These are phyloP conservation scores for Cercophora scortea DNA, from an alignment of 495 filamentous ascomycete genomes.

Conservation along the genomic window DNA sequence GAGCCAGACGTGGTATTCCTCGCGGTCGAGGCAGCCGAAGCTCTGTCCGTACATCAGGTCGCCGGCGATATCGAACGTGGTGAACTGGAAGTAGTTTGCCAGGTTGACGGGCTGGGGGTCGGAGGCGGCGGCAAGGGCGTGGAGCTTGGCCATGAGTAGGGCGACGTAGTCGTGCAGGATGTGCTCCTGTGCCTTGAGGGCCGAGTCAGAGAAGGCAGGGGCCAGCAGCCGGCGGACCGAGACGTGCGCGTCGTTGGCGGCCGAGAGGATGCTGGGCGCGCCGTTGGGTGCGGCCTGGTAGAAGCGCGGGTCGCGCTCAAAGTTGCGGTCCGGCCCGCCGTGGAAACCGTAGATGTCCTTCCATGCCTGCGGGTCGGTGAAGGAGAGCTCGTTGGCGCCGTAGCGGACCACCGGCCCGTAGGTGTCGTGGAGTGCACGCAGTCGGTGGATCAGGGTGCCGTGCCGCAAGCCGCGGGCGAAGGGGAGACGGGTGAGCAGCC, in stretches of 20 bases:
- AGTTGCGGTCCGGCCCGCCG: conserved; percentile 15
- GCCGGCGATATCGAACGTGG: conserved; percentile 51
- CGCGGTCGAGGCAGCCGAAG: conserved; percentile 38
- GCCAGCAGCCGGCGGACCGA: conserved; percentile 33
- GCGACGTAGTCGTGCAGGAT: conserved; percentile 28
- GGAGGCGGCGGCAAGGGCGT: conserved; percentile 11
- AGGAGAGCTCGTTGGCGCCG: conserved; percentile 48
- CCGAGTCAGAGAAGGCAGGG: conserved; percentile 39
- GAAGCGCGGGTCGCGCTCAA: conserved; percentile 28
- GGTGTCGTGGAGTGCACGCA: conserved; percentile 31
- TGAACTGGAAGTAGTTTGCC: conserved; percentile 44
- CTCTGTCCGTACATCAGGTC: conserved; percentile 48
- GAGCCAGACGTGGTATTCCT: conserved; percentile 28
- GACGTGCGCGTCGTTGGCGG: conserved; percentile 25
- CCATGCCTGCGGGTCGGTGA: conserved; percentile 43
- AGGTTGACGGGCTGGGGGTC: conserved; percentile 17
- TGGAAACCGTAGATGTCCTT: conserved; percentile 50
- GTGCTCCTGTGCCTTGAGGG: conserved; percentile 29
- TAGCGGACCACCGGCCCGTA: conserved; percentile 47
- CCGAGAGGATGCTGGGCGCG: conserved; percentile 14
- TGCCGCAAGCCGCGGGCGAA: conserved; percentile 1
- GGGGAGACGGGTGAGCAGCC: conserved; percentile 33
- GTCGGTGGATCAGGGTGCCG: conserved; percentile 6
- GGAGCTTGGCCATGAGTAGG: conserved; percentile 27
- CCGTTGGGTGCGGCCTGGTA: conserved; percentile 1